These are phyloP conservation scores for Croton setiger DNA, from an alignment of 441 rosid genomes.

Conservation along the genomic window DNA sequence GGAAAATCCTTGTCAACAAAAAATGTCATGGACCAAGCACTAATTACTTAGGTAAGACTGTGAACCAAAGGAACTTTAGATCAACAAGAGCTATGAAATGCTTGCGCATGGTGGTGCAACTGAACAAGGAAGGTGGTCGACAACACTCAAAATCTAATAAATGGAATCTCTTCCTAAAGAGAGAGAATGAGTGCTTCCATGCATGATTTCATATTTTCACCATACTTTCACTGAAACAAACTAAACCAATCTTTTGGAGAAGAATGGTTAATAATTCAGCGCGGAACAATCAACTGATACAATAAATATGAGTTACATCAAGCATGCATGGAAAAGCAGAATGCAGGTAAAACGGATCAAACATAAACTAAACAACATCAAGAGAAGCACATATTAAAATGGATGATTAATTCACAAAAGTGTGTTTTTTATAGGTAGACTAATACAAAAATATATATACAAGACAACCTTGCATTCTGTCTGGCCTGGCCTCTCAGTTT, in stretches of 20 bases:
- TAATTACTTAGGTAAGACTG: neutral
- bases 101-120: neutral
- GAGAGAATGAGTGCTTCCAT: too few species aligned
- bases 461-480: constrained; percentile 84
- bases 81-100: neutral
- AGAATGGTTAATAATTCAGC: neutral
- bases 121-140: neutral
- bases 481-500: constrained; percentile 40
- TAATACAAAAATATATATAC: neutral
- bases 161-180: neutral
- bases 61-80: neutral
- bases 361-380: neutral
- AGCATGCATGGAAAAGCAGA: neutral
- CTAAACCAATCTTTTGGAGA: neutral
- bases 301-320: neutral
- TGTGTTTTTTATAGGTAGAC: neutral
- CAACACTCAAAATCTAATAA: constrained; percentile 6
- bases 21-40: neutral
- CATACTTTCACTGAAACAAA: neutral
- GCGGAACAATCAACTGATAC: neutral
- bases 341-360: neutral
- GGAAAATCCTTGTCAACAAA: constrained; percentile 1
- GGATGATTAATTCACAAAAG: neutral
- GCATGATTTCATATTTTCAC: neutral
- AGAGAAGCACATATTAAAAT: too few species aligned